These are phyloP conservation scores for Cordyceps pruinosa DNA, from an alignment of 2,329 filamentous ascomycete genomes.

Conservation along the genomic window DNA sequence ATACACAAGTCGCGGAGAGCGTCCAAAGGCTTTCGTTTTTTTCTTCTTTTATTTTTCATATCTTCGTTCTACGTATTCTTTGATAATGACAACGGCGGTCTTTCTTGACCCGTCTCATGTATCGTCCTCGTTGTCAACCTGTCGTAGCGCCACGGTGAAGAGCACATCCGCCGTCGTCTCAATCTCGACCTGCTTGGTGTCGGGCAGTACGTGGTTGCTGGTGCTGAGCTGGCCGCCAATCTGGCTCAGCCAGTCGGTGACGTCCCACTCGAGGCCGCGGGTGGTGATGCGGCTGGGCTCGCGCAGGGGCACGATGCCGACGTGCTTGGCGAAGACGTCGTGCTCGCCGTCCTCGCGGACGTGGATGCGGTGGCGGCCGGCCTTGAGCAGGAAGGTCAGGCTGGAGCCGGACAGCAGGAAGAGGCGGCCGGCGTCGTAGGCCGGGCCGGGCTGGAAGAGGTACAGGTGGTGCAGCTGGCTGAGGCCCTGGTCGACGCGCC, in stretches of 20 bases:
- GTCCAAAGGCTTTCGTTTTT: neutral
- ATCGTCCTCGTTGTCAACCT: conserved; percentile 29
- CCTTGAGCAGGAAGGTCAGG: conserved; percentile 72
- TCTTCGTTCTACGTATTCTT: conserved; percentile 10
- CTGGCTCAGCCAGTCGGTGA: conserved; percentile 69
- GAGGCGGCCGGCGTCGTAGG: conserved; percentile 49
- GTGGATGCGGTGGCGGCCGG: conserved; percentile 60
- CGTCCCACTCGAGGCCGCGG: conserved; percentile 83
- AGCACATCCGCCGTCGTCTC: conserved; percentile 58
- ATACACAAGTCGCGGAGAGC: neutral
- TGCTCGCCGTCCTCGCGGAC: conserved; percentile 46
- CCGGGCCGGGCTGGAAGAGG: conserved; percentile 47
- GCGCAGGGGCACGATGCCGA: conserved; percentile 80
- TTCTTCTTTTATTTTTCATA: neutral
- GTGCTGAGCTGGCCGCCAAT: conserved; percentile 71
- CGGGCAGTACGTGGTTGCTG: conserved; percentile 65
- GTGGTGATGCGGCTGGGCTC: conserved; percentile 75
- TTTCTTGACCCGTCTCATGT: neutral
- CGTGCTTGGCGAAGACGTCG: conserved; percentile 63
- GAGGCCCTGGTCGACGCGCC: conserved; percentile 86
- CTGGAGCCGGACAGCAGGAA: conserved; percentile 78
- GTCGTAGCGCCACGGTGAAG: conserved; percentile 63
- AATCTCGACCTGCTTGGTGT: conserved; percentile 54
- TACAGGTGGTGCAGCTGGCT: conserved; percentile 84
- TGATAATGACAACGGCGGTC: neutral